Conservation (phyloP, 257 asterid genomes). For the Nicotiana sylvestris region DNA sequence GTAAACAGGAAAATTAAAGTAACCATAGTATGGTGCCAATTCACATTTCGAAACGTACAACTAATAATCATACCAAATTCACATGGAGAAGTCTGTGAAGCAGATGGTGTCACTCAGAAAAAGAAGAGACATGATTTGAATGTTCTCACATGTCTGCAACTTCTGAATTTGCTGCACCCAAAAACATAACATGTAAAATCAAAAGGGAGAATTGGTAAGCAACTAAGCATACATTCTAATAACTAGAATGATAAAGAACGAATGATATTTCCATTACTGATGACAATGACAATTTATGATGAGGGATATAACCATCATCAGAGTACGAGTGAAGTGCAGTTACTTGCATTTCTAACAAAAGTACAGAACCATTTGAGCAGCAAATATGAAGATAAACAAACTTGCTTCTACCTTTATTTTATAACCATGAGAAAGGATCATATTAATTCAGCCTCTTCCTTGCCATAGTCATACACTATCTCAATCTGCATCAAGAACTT, state of each 20-base stretch:
- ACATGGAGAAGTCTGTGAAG: neutral
- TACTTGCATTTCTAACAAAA: neutral
- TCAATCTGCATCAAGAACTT: conserved; percentile 55
- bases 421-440: conserved; percentile 23
- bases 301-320: neutral
- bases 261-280: neutral
- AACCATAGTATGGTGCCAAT: neutral
- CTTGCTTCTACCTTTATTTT: conserved; percentile 27
- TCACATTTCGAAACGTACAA: neutral
- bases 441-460: conserved; percentile 48
- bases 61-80: neutral
- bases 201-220: neutral
- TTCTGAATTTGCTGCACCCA: neutral
- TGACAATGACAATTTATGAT: too few relatives aligned
- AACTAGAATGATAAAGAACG: neutral
- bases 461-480: conserved; percentile 72
- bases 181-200: neutral
- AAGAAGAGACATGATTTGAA: neutral
- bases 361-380: neutral
- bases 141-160: neutral
- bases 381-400: neutral
- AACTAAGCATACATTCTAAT: neutral
- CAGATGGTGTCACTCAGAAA: neutral
- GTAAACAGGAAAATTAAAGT: neutral
- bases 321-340: neutral